A percentile compares a stretch with the other conserved stretches of the same genome.
Conservation (phyloP, 2,329 filamentous ascomycete genomes). For the Colletotrichum agaves region DNA sequence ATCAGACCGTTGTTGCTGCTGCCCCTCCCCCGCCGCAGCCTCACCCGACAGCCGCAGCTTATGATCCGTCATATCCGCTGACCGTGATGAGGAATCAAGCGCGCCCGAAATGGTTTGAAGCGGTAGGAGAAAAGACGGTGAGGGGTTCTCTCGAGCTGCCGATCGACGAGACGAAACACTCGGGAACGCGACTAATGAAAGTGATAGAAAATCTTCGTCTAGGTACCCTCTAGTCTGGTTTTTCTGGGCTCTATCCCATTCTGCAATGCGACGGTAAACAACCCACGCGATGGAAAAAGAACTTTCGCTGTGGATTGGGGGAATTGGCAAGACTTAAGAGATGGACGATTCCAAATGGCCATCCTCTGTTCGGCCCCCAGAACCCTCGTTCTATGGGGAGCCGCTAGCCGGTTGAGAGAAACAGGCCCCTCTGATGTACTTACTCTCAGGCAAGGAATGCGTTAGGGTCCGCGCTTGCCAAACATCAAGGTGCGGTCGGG, state of each 20-base stretch:
- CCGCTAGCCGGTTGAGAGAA: neutral
- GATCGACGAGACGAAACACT: too few relatives aligned
- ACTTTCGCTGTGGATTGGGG: neutral
- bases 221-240: too few relatives aligned
- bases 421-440: slow-evolving; percentile 2
- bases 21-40: slow-evolving; percentile 14
- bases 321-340: slow-evolving; percentile 3
- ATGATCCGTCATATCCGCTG: slow-evolving; percentile 25
- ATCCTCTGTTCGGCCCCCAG: neutral
- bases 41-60: slow-evolving; percentile 19
- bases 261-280: neutral
- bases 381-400: neutral
- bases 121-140: neutral
- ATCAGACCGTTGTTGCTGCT: slow-evolving; percentile 4
- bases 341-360: slow-evolving; percentile 31
- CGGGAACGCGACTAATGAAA: too few relatives aligned
- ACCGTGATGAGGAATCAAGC: slow-evolving; percentile 16
- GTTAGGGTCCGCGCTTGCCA: neutral
- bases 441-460: neutral
- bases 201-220: too few relatives aligned
- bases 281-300: neutral
- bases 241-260: neutral
- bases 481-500: slow-evolving; percentile 1
- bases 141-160: neutral
- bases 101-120: neutral